Conservation (phyloP, 2,329 filamentous ascomycete genomes). For the Lojkania enalia region DNA sequence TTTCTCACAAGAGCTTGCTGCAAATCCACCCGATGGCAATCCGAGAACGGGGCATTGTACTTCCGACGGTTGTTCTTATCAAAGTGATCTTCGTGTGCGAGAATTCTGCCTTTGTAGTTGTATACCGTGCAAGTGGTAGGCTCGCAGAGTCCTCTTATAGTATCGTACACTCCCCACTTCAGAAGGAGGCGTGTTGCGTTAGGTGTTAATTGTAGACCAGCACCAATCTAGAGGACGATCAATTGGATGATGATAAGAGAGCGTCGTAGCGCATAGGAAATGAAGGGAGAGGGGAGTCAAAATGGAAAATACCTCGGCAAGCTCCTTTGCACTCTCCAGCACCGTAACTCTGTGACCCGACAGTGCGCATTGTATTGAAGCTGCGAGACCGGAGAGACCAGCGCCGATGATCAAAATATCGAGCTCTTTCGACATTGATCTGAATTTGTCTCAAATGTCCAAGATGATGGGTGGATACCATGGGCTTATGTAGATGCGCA, state of each 20-base stretch:
- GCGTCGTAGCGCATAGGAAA: background rate
- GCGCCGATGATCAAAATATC: conserved; percentile 42
- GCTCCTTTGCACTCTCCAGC: conserved; percentile 46
- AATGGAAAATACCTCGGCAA: conserved; percentile 45
- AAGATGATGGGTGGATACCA: too few relatives aligned
- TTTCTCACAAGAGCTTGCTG: conserved; percentile 58
- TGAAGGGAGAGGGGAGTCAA: background rate
- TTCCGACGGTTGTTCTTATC: conserved; percentile 56
- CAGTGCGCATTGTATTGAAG: conserved; percentile 48
- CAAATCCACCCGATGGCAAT: conserved; percentile 65
- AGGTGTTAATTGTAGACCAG: conserved; percentile 42
- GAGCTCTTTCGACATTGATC: conserved; percentile 10
- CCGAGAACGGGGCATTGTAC: conserved; percentile 62
- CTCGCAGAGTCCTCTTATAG: conserved; percentile 45
- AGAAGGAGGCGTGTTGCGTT: conserved; percentile 54
- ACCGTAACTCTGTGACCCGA: conserved; percentile 48
- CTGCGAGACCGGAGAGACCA: conserved; percentile 49
- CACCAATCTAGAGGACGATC: conserved; percentile 30
- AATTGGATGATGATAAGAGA: background rate
- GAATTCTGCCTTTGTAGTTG: conserved; percentile 54
- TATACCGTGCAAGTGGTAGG: conserved; percentile 57
- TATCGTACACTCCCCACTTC: conserved; percentile 54
- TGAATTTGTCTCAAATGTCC: too few relatives aligned
- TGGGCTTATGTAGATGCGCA: too few relatives aligned
- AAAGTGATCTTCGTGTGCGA: conserved; percentile 58